phyloP scores from a whole-genome alignment of 176 grass and related monocot species.

The Juncus inflexus region DNA sequence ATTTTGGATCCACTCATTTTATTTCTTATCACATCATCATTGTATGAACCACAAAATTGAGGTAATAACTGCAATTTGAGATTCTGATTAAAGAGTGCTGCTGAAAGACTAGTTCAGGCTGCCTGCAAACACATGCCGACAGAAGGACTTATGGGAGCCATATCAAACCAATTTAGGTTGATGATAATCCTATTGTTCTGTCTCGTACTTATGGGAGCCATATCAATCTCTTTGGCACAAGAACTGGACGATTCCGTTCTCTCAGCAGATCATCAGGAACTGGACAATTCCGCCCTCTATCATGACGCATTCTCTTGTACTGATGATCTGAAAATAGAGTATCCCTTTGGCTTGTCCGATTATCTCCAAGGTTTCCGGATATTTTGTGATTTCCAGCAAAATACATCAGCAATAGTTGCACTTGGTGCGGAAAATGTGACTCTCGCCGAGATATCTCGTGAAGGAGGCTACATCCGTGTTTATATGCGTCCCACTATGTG shows the following conservation, averaged over 20 bases:
- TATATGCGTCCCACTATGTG: background rate
- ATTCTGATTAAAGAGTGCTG: too few species aligned
- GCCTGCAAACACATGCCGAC: background rate
- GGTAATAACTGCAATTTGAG: too few species aligned
- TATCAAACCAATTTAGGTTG: background rate
- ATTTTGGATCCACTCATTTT: too few species aligned
- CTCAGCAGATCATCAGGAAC: background rate
- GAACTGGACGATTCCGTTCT: background rate
- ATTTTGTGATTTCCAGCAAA: background rate
- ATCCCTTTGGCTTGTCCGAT: background rate
- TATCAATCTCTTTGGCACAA: background rate
- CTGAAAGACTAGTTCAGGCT: too few species aligned
- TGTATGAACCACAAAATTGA: too few species aligned
- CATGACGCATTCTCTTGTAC: background rate
- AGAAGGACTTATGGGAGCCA: background rate
- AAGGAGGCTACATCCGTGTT: conserved; percentile 2
- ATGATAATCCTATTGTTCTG: background rate
- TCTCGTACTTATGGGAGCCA: background rate
- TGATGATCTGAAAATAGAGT: background rate
- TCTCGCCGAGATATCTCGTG: conserved; percentile 6
- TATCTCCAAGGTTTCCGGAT: background rate
- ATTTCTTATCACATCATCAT: too few species aligned
- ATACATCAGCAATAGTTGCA: background rate
- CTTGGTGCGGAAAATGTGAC: background rate
- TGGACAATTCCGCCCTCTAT: background rate